Conservation (phyloP, 345 rosid species). For the Citrus trifoliata region DNA sequence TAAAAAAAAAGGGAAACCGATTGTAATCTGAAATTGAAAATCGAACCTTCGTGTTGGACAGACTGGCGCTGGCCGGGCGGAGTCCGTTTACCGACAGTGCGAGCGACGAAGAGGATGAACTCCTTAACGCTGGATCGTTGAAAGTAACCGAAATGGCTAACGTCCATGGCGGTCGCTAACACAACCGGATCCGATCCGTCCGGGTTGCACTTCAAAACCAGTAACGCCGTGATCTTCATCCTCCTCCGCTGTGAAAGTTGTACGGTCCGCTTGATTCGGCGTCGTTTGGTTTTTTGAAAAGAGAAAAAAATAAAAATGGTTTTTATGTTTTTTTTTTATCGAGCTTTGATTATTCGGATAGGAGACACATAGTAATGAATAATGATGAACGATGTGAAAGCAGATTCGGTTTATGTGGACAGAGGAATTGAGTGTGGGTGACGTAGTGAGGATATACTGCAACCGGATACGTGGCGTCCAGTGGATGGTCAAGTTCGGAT, state of each 20-base stretch:
- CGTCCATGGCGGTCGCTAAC: constrained; percentile 68
- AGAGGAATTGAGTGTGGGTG: background rate
- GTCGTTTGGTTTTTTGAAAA: background rate
- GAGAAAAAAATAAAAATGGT: too few relatives aligned
- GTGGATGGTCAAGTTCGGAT: background rate
- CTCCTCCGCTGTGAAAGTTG: background rate
- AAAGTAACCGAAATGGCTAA: constrained; percentile 88
- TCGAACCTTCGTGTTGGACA: constrained; percentile 83
- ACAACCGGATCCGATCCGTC: constrained; percentile 69
- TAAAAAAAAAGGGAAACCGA: background rate
- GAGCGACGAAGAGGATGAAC: constrained; percentile 79
- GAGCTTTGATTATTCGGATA: background rate
- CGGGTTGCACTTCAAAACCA: constrained; percentile 69
- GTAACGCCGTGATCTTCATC: constrained; percentile 92
- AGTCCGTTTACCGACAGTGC: constrained; percentile 92
- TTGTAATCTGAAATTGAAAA: background rate
- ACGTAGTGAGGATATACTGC: background rate
- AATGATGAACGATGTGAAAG: background rate
- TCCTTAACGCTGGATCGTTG: constrained; percentile 84
- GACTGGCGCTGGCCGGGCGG: constrained; percentile 86
- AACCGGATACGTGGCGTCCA: constrained; percentile 5
- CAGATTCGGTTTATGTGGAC: background rate
- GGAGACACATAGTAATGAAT: background rate
- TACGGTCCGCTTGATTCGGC: background rate
- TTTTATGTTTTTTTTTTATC: background rate